phyloP scores from a whole-genome alignment of 2,329 filamentous ascomycete species.

The Colletotrichum lentis region DNA sequence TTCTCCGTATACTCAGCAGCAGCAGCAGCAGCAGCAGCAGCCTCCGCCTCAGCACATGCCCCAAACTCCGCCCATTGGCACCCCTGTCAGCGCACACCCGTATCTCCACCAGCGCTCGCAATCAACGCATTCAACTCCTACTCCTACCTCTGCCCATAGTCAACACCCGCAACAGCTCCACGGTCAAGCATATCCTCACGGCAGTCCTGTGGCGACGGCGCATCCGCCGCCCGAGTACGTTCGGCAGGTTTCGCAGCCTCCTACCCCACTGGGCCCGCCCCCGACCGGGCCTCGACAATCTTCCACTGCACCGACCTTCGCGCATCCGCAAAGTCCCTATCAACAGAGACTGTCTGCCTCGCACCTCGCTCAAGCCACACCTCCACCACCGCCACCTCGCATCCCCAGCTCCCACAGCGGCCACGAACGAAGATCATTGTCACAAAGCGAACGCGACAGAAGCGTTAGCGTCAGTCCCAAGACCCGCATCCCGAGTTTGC shows the following conservation, averaged over 20 bases:
- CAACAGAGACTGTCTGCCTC: conserved; percentile 57
- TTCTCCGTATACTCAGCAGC: conserved; percentile 45
- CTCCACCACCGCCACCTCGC: conserved; percentile 48
- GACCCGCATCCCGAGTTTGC: conserved; percentile 67
- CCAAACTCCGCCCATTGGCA: conserved; percentile 55
- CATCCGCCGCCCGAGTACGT: conserved; percentile 55
- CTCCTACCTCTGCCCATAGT: conserved; percentile 69
- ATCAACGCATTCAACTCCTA: conserved; percentile 66
- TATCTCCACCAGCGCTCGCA: conserved; percentile 60
- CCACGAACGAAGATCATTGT: conserved; percentile 61
- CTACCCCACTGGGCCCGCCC: conserved; percentile 62
- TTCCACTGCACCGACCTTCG: conserved; percentile 52
- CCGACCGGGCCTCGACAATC: conserved; percentile 54
- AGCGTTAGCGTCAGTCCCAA: conserved; percentile 83
- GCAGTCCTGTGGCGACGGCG: conserved; percentile 60
- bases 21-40: conserved; percentile 42
- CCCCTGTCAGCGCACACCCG: conserved; percentile 48
- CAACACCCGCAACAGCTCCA: conserved; percentile 66
- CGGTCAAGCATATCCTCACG: conserved; percentile 59
- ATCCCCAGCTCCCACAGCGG: conserved; percentile 52
- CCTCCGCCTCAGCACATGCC: conserved; percentile 49
- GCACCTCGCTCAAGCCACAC: conserved; percentile 39
- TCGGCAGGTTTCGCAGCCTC: conserved; percentile 63
- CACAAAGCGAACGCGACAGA: conserved; percentile 70
- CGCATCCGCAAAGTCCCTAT: conserved; percentile 67